Evolutionary conservation across 31 red algal species (phyloP), one percentile per base, ranked within the genome.

Genomic region (Odonthalia washingtoniensis): DNA sequence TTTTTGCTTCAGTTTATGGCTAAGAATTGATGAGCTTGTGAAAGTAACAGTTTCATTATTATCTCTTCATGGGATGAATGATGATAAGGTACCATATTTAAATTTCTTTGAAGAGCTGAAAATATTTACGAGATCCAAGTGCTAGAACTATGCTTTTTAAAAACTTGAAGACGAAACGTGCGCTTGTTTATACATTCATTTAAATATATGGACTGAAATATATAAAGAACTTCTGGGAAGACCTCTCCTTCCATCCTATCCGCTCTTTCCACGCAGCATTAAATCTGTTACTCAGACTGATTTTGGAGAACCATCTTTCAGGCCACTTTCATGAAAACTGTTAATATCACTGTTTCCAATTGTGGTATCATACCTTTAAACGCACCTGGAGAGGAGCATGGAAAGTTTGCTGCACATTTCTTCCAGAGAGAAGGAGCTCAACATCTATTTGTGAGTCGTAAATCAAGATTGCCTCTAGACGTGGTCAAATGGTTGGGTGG

Each of bases 1-100:
- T 4, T 57, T 80, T 18, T 80, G 76, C 57, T 62, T 80, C 24
- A n/a, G 0, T 38, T n/a, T n/a, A n/a, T n/a, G n/a, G n/a, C n/a
- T n/a, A n/a, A n/a, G n/a, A n/a, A n/a, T n/a, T n/a, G n/a, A 80
- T 0, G 76, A 60, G 26, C 42, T 63, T 9, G 76, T 80, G 46
- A 3, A 80, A 24, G 5, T 60, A 32, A 80, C 16, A 4, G 21
- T 43, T 38, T 38, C 31, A 45, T 46, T 26, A 57, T 46, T 27
- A 18, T 27, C 26, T 24, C 33, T 38, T 30, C 46, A 43, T 34
- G n/a, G 12, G 45, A 33, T 9, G 9, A 80, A 80, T 27, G 41
- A 80, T 0, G 40, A 60, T 34, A 36, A 44, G 4, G 46, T 80
- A 18, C 46, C 16, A 18, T 80, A 62, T 80, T 61, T 0, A 32